Evolutionary conservation across 495 filamentous ascomycete genomes (phyloP).

Genomic region (Neurospora sp.): DNA sequence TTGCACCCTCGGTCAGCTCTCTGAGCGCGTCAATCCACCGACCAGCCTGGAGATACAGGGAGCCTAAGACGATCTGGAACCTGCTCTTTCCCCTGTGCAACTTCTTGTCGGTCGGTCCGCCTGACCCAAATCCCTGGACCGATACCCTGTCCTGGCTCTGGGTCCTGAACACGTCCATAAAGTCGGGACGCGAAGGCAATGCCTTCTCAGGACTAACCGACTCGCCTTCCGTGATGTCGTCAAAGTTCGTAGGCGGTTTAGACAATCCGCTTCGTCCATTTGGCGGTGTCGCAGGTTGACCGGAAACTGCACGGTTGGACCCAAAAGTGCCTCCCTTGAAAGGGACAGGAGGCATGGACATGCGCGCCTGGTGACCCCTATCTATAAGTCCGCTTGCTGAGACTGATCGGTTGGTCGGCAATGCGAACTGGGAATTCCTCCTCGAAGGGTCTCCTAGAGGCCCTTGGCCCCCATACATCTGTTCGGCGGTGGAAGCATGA

Average conservation of each 20-base stretch:
- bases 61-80: slow-evolving; percentile 69
- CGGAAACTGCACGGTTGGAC: slow-evolving; percentile 38
- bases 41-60: slow-evolving; percentile 78
- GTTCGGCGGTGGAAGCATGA: slow-evolving; percentile 21
- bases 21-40: slow-evolving; percentile 83
- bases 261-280: slow-evolving; percentile 33
- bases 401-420: slow-evolving; percentile 33
- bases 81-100: slow-evolving; percentile 78
- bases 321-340: slow-evolving; percentile 25
- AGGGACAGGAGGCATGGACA: slow-evolving; percentile 64
- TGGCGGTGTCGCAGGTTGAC: slow-evolving; percentile 42
- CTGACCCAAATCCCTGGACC: slow-evolving; percentile 74
- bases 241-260: slow-evolving; percentile 59
- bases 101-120: slow-evolving; percentile 59
- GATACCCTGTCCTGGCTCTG: slow-evolving; percentile 68
- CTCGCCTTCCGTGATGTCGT: slow-evolving; percentile 47
- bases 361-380: slow-evolving; percentile 44
- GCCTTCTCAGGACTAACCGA: slow-evolving; percentile 24
- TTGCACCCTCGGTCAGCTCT: slow-evolving; percentile 71
- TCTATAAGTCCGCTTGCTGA: slow-evolving; percentile 39
- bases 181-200: slow-evolving; percentile 19
- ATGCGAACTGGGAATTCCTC: slow-evolving; percentile 45
- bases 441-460: slow-evolving; percentile 14
- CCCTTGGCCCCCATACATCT: slow-evolving; percentile 18
- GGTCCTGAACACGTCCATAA: slow-evolving; percentile 28